Percentiles rank a stretch among this genome's conserved stretches.
Evolutionary conservation across 768 basidiomycete genomes (phyloP).

Genomic region (Kwoniella pini): DNA sequence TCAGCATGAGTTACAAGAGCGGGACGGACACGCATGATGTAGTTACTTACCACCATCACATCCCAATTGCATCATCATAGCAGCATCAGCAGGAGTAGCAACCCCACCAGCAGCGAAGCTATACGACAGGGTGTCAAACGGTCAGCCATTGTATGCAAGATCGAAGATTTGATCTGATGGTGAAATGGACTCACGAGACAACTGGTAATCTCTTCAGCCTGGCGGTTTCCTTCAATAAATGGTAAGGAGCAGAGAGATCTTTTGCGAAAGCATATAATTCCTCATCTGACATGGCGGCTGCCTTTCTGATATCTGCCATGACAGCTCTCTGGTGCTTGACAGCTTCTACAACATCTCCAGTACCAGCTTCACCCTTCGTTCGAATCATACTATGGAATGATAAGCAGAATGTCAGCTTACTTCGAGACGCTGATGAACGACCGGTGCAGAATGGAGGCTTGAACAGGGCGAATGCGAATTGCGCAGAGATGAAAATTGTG

Average conservation of each 20-base stretch:
- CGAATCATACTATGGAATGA: slow-evolving; percentile 69
- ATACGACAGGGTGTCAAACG: not conserved
- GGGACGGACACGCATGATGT: not conserved
- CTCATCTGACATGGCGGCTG: slow-evolving; percentile 86
- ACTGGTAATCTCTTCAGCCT: slow-evolving; percentile 88
- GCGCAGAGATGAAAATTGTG: no score
- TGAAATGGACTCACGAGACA: slow-evolving; percentile 58
- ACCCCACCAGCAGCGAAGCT: slow-evolving; percentile 90
- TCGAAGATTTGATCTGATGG: not conserved
- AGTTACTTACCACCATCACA: slow-evolving; percentile 80
- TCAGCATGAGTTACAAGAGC: slow-evolving; percentile 15
- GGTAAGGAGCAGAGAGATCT: slow-evolving; percentile 74
- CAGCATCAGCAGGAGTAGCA: slow-evolving; percentile 95
- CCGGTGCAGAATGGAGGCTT: no score
- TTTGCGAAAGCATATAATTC: slow-evolving; percentile 93
- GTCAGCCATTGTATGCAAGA: not conserved
- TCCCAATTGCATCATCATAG: slow-evolving; percentile 97
- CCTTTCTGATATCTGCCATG: slow-evolving; percentile 77
- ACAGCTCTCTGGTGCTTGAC: slow-evolving; percentile 88
- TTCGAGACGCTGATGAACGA: not conserved
- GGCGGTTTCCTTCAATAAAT: slow-evolving; percentile 94
- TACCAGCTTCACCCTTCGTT: slow-evolving; percentile 71
- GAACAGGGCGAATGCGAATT: no score
- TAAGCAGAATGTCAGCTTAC: not conserved
- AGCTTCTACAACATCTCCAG: slow-evolving; percentile 62